Evolutionary conservation across 129 eudicot genomes (phyloP), one percentile per base, ranked within the genome.

Genomic region (Scalesia atractyloides): DNA sequence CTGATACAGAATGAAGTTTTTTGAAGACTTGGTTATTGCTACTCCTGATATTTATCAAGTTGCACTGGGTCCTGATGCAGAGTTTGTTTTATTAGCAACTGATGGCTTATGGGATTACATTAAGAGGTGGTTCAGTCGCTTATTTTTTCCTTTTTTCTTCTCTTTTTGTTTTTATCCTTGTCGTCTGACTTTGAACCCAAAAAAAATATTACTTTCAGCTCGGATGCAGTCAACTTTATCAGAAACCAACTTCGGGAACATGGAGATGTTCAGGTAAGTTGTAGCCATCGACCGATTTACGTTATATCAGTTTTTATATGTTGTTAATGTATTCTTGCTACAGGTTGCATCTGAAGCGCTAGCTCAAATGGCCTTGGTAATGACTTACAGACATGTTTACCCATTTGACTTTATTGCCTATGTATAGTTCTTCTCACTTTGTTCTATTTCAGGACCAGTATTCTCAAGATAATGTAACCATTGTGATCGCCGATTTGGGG

Each of bases 21-120:
- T 30, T 20, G 91, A 94, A 68, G 96, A 95, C 79, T 83, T 95
- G 85, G 97, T 95, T 75, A 85, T 87, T 34, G 88, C 97, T 36
- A 70, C 78, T 80, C 99, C 99, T 69, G 99, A 95, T 83, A 86
- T 90, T 71, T 81, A 54, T 69, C 91, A 88, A 73, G 83, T 85
- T 24, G 62, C 83, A 66, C 82, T 95, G 14, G 96, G 91, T 53
- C 30, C 89, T 54, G 99, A 95, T 79, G 86, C 85, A 18, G 99
- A 95, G 73, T 95, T 90, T 72, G 76, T 95, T 37, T 36, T 95
- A 17, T 83, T 95, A 81, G 99, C 99, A 68, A 90, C 99, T 67
- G 99, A 95, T 86, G 99, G 99, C 56, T 88, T 95, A 73, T 95
- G 99, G 99, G 99, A 95, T 82, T 95, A 95, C 86, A 82, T 95